Evolutionary conservation across 768 basidiomycete genomes (phyloP).

Genomic region (Chalciporus pseudorubinellus): DNA sequence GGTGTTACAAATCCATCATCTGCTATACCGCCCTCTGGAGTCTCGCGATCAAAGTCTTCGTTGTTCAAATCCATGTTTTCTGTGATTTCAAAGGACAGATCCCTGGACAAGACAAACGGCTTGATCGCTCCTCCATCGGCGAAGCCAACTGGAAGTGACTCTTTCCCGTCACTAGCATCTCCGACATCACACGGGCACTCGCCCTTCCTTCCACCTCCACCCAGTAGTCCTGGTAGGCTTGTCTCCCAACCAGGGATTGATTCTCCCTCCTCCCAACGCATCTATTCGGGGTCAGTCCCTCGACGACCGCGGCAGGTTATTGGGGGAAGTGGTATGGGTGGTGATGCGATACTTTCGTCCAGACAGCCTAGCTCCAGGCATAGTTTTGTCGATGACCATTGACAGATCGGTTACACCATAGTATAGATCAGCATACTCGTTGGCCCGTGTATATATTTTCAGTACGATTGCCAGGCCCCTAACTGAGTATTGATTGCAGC

Average conservation of each 20-base stretch:
- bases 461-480: too few relatives aligned
- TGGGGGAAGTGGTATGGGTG: conserved; percentile 5
- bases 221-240: conserved; percentile 18
- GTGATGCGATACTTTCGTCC: conserved; percentile 23
- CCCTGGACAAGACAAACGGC: conserved; percentile 56
- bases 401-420: conserved; percentile 8
- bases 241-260: conserved; percentile 36
- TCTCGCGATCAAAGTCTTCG: conserved; percentile 52
- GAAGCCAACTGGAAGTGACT: conserved; percentile 3
- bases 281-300: conserved; percentile 45
- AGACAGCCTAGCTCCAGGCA: conserved; percentile 15
- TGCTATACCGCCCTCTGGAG: conserved; percentile 20
- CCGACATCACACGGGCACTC: conserved; percentile 22
- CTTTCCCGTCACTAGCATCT: conserved; percentile 29
- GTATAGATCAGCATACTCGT: background rate
- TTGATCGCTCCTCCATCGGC: conserved; percentile 67
- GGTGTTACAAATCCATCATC: conserved; percentile 25
- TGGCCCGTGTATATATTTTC: too few relatives aligned
- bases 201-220: conserved; percentile 25
- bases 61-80: conserved; percentile 67
- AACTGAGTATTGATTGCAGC: too few relatives aligned
- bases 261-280: conserved; percentile 26
- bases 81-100: conserved; percentile 38
- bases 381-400: conserved; percentile 11
- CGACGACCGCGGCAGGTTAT: conserved; percentile 26